Percentiles rank a stretch among this genome's conserved stretches.
Evolutionary conservation across 1,284 basidiomycete species (phyloP).

Genomic region (Lentinus polychrous): DNA sequence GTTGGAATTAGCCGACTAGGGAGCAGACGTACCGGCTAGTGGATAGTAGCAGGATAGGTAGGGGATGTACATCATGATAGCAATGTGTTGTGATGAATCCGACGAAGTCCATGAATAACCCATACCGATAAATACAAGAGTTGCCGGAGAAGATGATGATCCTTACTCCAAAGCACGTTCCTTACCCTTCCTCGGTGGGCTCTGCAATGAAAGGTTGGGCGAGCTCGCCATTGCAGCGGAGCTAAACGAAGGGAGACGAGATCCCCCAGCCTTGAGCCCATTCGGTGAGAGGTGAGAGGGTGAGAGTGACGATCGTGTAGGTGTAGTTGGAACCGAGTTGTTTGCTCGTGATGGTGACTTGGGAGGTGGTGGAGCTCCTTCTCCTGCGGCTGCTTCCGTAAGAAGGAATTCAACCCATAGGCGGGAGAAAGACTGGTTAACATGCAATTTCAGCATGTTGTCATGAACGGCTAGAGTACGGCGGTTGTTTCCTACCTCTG

Average conservation of each 20-base stretch:
- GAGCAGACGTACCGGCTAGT: too few species aligned
- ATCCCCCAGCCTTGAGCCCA: slow-evolving; percentile 29
- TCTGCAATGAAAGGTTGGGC: slow-evolving; percentile 39
- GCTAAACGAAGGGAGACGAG: slow-evolving; percentile 43
- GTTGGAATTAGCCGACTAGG: too few species aligned
- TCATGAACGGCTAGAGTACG: too few species aligned
- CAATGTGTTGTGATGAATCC: too few species aligned
- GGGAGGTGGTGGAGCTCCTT: slow-evolving; percentile 29
- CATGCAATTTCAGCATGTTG: neutral
- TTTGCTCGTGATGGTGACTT: slow-evolving; percentile 27
- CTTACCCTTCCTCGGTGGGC: slow-evolving; percentile 31
- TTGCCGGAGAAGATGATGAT: too few species aligned
- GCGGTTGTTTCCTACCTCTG: slow-evolving; percentile 67
- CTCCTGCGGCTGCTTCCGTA: slow-evolving; percentile 73
- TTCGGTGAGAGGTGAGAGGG: slow-evolving; percentile 25
- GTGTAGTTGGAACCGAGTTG: slow-evolving; percentile 44
- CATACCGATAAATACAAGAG: too few species aligned
- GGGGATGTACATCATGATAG: too few species aligned
- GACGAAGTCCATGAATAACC: too few species aligned
- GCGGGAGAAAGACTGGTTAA: slow-evolving; percentile 86
- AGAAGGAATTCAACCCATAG: slow-evolving; percentile 95
- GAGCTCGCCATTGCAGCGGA: slow-evolving; percentile 41
- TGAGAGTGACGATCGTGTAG: slow-evolving; percentile 28
- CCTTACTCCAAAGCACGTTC: slow-evolving; percentile 14
- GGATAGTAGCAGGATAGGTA: too few species aligned